phyloP scores from a whole-genome alignment of 352 stramenopile species.

The Pythium apleroticum region DNA sequence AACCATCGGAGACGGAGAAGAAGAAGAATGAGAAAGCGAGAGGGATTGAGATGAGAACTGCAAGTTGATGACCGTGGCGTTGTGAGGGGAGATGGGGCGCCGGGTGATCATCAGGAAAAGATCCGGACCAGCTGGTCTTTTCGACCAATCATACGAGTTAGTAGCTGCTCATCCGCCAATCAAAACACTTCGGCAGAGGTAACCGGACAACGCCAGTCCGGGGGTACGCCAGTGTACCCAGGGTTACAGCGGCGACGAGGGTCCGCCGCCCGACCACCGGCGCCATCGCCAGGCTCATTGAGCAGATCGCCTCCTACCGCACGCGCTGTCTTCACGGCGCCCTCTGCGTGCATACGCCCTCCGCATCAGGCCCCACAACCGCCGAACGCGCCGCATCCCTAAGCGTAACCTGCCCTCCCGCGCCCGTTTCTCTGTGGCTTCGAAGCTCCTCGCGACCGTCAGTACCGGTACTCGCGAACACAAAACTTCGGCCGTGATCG shows the following conservation, averaged over 20 bases:
- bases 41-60: neutral
- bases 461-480: neutral
- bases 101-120: neutral
- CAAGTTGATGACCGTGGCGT: constrained; percentile 2
- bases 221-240: neutral
- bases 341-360: neutral
- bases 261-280: neutral
- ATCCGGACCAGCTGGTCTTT: constrained; percentile 12
- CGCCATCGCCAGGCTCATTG: neutral
- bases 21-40: neutral
- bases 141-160: constrained; percentile 8
- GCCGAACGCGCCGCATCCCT: neutral
- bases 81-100: constrained; percentile 3
- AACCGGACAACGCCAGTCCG: constrained; percentile 7
- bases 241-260: neutral
- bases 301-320: neutral
- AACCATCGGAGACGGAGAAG: neutral
- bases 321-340: neutral
- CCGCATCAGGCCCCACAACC: neutral
- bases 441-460: neutral
- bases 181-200: neutral
- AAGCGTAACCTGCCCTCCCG: too few relatives aligned
- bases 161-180: constrained; percentile 11
- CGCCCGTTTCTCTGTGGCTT: neutral
- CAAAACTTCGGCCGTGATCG: neutral